Evolutionary conservation across 805 yeast species (phyloP), one percentile per base, ranked within the genome.

Genomic region (Sugiyamaella americana): DNA sequence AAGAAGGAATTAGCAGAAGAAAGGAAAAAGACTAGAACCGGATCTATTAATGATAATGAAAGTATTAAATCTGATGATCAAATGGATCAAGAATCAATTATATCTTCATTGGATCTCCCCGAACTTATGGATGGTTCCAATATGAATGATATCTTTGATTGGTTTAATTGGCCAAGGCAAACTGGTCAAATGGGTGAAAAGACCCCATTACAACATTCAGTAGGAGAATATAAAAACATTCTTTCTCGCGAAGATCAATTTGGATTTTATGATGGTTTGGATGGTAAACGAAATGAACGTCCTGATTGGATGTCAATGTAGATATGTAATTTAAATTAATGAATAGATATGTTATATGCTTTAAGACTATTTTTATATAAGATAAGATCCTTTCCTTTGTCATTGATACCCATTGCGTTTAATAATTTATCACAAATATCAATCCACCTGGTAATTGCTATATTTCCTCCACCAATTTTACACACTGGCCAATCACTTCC

Each of bases 401-500:
- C 40, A 2, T 45, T 4, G 10, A 46, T 17, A 3, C 18, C 19
- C 5, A 41, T 17, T 17, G 19, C 13, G 11, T 40, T 37, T 8
- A 49, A 34, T 5, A 49, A 18, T 23, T 13, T 18, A 5, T 37
- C 22, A n/a, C 51, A 37, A 2, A 46, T 37, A 10, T 38, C 42
- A 13, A 17, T 16, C 52, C 52, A 49, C 6, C 5, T 3, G 3
- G 20, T 11, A 17, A 48, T 11, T 4, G 48, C 62, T 13, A 73
- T 57, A 6, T n/a, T n/a, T 3, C 40, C 62, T 21, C 44, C 62
- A 3, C 37, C 38, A 2, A 52, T 20, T 16, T 49, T 61, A 41
- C 70, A 66, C 4, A 71, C 71, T 2, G 76, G 76, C 74, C 74
- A 71, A 50, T 71, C 73, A 49, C 72, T 68, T 2, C 73, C 75